Evolutionary conservation across 148 eudicot genomes (phyloP), one percentile per base, ranked within the genome.

Genomic region (Beta vulgaris): DNA sequence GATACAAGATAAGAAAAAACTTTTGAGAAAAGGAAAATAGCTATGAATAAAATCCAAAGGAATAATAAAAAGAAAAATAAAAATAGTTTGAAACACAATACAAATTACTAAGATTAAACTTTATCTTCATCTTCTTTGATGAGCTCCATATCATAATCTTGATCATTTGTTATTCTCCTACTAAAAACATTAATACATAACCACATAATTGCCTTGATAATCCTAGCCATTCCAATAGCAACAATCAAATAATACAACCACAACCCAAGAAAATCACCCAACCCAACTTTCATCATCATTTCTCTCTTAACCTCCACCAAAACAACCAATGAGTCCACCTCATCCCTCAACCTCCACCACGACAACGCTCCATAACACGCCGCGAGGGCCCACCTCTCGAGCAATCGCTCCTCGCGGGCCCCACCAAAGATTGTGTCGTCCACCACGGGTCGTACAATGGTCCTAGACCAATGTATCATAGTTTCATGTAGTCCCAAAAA

Each of bases 401-500:
- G 67, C 91, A 86, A 79, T 81, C 80, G 63, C 62, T 88, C 97
- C 77, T 81, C 75, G 73, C 51, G 82, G 10, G 76, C 57, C 55
- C 76, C 73, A 34, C 93, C 95, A 11, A 74, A 86, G 21, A 90
- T 25, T 0, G 96, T 86, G 76, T 94, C 92, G 19, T 91, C 93
- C 43, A 93, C 98, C 72, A 89, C 88, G 53, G 89, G 97, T 82
- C 86, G 77, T 72, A 90, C 96, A 0, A 90, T 83, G 11, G 66
- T 76, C 83, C 86, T 82, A 40, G 84, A 66, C 97, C 96, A 94
- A 73, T 77, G 86, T 37, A 77, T 67, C 93, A 83, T 89, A 10
- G 96, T 85, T 81, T 90, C 93, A 68, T 94, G 97, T 74, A 94
- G 59, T 16, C 98, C 97, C 31, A 92, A 32, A 69, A 91, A 89